Evolutionary conservation across 179 eudicot genomes (phyloP), one percentile per base, ranked within the genome.

Genomic region (Spinacia oleracea): DNA sequence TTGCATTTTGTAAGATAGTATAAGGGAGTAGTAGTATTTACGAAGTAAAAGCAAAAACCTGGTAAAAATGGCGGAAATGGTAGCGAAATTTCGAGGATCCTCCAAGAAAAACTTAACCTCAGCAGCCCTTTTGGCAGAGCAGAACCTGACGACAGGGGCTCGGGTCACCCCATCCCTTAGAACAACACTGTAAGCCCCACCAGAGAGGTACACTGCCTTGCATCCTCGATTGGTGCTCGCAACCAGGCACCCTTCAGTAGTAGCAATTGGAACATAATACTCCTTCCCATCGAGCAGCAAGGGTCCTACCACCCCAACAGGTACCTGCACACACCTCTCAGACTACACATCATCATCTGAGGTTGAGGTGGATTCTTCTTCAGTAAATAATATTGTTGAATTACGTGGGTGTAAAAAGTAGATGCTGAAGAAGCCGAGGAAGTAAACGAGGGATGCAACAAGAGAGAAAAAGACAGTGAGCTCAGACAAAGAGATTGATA

Each of bases 211-310:
- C n/a, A 84, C 64, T 2, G 87, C 85, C 76, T 84, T 84, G 25
- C 85, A 81, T n/a, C 87, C 85, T 58, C 85, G 9, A 40, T 84
- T 84, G 15, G 87, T 78, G 65, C 84, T 81, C 2, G 84, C 87
- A 60, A 84, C 84, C 23, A 84, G 56, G 34, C 84, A 81, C 25
- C 87, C 87, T 48, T 84, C 87, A 0, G 87, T 84, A 0, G 87
- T 84, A 9, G 87, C 84, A 83, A 84, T 71, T 7, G 87, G 84
- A 14, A 84, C 83, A 1, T 11, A 64, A 35, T 69, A 67, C 46
- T 84, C 83, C 10, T 9, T 11, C 11, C 82, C 87, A 20, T 84
- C 78, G 4, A 84, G 45, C 34, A 81, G 20, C 66, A 84, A 45
- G 1, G 87, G 87, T 0, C 84, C 87, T 1, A 73, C 82, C 12